Base-by-base conservation (phyloP, 2,329 filamentous ascomycete species). In the Fusarium azukiicola region DNA sequence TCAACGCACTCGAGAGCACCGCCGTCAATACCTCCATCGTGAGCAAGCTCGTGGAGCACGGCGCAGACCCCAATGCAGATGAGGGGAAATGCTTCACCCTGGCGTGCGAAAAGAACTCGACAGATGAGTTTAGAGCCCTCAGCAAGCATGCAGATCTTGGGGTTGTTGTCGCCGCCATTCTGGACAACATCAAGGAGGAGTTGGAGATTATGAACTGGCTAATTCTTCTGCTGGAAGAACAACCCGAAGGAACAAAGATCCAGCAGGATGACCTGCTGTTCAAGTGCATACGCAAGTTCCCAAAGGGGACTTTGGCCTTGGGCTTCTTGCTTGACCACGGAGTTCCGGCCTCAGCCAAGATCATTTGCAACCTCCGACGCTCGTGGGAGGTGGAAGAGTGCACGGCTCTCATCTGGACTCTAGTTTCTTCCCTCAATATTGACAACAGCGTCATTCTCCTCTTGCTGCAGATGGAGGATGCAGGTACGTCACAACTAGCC, bases 261-360 rank as follows among this genome's bases (percentile, higher is more conserved):
- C 54, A 44, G 2, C 27, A 67, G 9, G 46, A 70, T 10, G 36
- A 70, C 5, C 32, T 77, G 10, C 4, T 77, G 16, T 76, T 74
- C 17, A 47, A 74, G 12, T 77, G 74, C 23, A 74, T 77, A 40
- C 50, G 74, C 4, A 74, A 67, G 19, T 77, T 76, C 36, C 46
- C 61, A 3, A 42, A 38, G 1, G 32, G 56, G 1, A 74, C 70
- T 10, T 40, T 42, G 6, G 52, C 69, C 9, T 32, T 77, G 2
- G 67, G 47, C 2, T 27, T 77, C 4, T 9, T 77, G 1, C n/a
- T 77, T 1, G 36, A 61, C 0, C 16, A 50, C 2, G 74, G 74
- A 5, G 10, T 74, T 1, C 68, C 74, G 16, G 66, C 70, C 12
- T 44, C 50, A 21, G 46, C 50, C 11, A 76, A 32, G 3, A 74